These are phyloP conservation scores for Acorus gramineus DNA, from an alignment of 106 monocot genomes.

Conservation along the genomic window DNA sequence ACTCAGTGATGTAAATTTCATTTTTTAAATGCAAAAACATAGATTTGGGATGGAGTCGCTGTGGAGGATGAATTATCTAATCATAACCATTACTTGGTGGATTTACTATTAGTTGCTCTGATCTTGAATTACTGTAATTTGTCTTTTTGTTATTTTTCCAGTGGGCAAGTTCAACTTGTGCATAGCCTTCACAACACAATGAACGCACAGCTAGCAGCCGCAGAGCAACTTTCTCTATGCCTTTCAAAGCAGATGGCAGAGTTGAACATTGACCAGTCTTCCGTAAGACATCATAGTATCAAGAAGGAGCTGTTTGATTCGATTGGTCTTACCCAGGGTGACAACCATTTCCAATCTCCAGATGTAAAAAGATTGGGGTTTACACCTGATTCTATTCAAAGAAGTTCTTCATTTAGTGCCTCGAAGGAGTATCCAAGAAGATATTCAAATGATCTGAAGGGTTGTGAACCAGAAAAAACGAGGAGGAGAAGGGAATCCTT, in stretches of 20 bases:
- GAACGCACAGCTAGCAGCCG: slow-evolving; percentile 70
- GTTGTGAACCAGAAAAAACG: slow-evolving; percentile 46
- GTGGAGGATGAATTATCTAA: too few species aligned
- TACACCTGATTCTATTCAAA: slow-evolving; percentile 25
- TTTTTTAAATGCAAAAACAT: too few species aligned
- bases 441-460: slow-evolving; percentile 16
- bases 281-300: slow-evolving; percentile 31
- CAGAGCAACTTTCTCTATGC: slow-evolving; percentile 72
- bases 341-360: slow-evolving; percentile 34
- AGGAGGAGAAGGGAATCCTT: slow-evolving; percentile 80
- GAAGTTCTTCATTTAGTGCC: slow-evolving; percentile 11
- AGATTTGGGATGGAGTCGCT: too few species aligned
- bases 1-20: too few species aligned
- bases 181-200: slow-evolving; percentile 75
- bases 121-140: too few species aligned
- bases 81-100: too few species aligned
- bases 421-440: slow-evolving; percentile 11
- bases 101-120: too few species aligned
- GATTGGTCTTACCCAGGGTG: slow-evolving; percentile 60
- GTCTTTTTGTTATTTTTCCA: neutral
- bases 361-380: slow-evolving; percentile 11
- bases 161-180: slow-evolving; percentile 48
- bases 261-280: slow-evolving; percentile 47
- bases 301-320: slow-evolving; percentile 73
- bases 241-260: slow-evolving; percentile 72